A percentile compares a stretch with the other conserved stretches of the same genome.
These are phyloP conservation scores for Aspergillus tanneri DNA, from an alignment of 2,329 filamentous ascomycete species.

Conservation along the genomic window DNA sequence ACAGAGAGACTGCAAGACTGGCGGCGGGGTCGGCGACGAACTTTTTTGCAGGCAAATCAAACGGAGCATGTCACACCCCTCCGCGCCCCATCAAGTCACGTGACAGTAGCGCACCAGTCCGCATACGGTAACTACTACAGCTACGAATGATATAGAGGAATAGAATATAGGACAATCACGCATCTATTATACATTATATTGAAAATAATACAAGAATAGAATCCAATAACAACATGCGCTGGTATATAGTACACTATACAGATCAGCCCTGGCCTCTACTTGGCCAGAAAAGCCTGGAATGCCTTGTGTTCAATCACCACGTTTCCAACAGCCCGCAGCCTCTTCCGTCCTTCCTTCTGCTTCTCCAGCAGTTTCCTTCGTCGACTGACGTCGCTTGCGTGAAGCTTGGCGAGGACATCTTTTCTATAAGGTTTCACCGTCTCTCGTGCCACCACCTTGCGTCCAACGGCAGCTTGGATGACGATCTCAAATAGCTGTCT, in stretches of 20 bases:
- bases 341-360: constrained; percentile 94
- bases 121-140: background rate
- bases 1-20: constrained; percentile 21
- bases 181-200: too few relatives aligned
- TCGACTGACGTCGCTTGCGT: constrained; percentile 81
- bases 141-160: background rate
- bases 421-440: constrained; percentile 96
- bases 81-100: constrained; percentile 20
- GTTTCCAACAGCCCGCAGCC: constrained; percentile 72
- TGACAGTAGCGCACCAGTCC: background rate
- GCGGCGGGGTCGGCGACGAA: constrained; percentile 31
- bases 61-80: constrained; percentile 11
- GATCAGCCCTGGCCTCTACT: constrained; percentile 46
- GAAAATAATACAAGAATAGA: constrained; percentile 9
- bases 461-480: constrained; percentile 86
- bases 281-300: constrained; percentile 90
- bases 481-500: constrained; percentile 96
- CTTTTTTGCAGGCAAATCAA: constrained; percentile 21
- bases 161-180: too few relatives aligned
- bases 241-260: constrained; percentile 3
- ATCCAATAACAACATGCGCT: background rate
- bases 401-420: constrained; percentile 88
- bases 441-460: constrained; percentile 81
- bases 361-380: constrained; percentile 88
- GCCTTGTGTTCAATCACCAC: constrained; percentile 95